Evolutionary conservation across 768 basidiomycete genomes (phyloP).

Genomic region (Termitomyces eurrhizus): DNA sequence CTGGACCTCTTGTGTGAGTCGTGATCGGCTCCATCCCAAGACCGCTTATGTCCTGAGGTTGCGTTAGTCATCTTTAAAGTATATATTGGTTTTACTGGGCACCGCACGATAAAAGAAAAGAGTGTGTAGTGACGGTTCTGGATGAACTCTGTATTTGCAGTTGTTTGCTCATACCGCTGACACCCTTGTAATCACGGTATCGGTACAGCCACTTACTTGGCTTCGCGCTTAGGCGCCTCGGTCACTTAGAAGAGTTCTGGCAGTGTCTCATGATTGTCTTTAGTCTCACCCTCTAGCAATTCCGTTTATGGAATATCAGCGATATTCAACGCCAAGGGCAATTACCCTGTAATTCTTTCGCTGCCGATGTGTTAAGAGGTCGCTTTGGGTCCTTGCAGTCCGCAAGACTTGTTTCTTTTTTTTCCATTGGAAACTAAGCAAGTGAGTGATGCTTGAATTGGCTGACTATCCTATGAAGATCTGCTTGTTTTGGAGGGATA

Average conservation of each 20-base stretch:
- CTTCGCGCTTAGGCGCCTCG: not conserved
- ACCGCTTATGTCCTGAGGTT: constrained; percentile 80
- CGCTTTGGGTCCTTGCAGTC: not conserved
- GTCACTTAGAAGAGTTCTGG: not conserved
- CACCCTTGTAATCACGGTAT: too few species aligned
- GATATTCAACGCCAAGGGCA: not conserved
- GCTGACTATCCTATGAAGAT: not conserved
- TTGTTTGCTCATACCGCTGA: not conserved
- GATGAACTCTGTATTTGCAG: not conserved
- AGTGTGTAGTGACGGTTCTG: constrained; percentile 1
- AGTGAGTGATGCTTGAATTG: not conserved
- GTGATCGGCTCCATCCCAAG: constrained; percentile 55
- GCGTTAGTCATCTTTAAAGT: constrained; percentile 70
- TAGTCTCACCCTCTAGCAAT: not conserved
- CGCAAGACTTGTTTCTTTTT: not conserved
- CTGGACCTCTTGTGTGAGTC: constrained; percentile 52
- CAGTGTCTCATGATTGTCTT: not conserved
- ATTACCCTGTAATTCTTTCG: not conserved
- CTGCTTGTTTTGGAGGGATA: not conserved
- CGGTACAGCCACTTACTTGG: not conserved
- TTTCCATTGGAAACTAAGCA: not conserved
- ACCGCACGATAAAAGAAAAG: constrained; percentile 69
- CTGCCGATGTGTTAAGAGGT: not conserved
- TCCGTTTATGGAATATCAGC: too few species aligned
- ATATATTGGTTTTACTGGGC: constrained; percentile 59